Base-by-base conservation (phyloP, 768 basidiomycete species). In the Mycena galopus region DNA sequence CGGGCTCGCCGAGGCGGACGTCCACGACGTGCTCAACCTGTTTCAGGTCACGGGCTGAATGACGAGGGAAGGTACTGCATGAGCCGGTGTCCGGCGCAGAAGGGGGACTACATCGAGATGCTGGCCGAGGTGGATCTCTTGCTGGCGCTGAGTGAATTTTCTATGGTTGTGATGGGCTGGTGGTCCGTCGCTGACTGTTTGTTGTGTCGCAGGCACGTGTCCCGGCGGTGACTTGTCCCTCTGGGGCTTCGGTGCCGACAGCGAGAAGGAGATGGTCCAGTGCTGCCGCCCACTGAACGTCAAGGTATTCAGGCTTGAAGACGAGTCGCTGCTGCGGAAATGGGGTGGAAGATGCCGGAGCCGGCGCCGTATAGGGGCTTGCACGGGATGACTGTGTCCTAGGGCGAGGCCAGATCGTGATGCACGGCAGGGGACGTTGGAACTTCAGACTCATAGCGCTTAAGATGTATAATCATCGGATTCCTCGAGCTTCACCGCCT, bases 11-110 rank as follows among this genome's bases (percentile, higher is more conserved):
- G 77, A 77, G 57, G 71, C 69, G 50, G 76, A 77, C 58, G 73
- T 77, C 37, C 77, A 77, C 67, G 77, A 77, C 60, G 77, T 77
- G 25, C 69, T 77, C 35, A 77, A 77, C 51, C 76, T 77, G 21
- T 77, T 77, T 57, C 77, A 77, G 57, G 75, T 70, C 59, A 77
- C 77, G 14, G 77, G 39, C 74, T 77, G 47, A 77, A 77, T 55
- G 66, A 65, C 30, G 62, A 77, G 55, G 77, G 77, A 56, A 71
- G 77, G 55, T 77, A 77, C 59, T 77, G 73, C 44, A 77, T 77
- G 77, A 77, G 77, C 58, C 72, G 76, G 27, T 77, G 77, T 66
- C 77, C 77, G 32, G 77, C 76, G 39, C 66, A 58, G 55, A 73
- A 71, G 30, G 77, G 71, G 17, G 71, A 74, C 67, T 76, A 77